These are phyloP conservation scores for Xerocomellus amylosporus DNA, from an alignment of 768 basidiomycete genomes.

Conservation along the genomic window DNA sequence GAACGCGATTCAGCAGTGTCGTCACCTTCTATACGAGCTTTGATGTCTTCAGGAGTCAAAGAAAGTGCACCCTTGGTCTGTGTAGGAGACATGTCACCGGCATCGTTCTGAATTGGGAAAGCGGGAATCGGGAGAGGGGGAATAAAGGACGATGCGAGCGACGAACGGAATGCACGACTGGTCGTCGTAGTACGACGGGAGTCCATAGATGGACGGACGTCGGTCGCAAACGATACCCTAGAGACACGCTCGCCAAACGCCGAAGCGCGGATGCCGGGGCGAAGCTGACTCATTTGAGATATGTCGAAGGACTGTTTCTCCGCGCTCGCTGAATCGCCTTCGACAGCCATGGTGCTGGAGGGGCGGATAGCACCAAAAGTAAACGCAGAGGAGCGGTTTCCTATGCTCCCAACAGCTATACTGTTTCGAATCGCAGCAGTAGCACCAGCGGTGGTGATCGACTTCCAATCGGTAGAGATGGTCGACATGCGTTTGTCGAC, in stretches of 20 bases:
- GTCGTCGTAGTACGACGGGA: conserved; percentile 40
- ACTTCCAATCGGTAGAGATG: conserved; percentile 75
- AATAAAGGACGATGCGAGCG: conserved; percentile 38
- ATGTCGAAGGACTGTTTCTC: conserved; percentile 42
- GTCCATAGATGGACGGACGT: conserved; percentile 47
- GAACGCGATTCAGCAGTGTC: conserved; percentile 32
- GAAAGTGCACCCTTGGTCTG: conserved; percentile 42
- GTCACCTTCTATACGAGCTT: conserved; percentile 45
- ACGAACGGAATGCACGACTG: conserved; percentile 46
- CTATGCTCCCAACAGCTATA: conserved; percentile 45
- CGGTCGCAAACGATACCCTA: conserved; percentile 69
- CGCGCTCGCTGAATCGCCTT: conserved; percentile 35
- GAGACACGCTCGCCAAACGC: conserved; percentile 49
- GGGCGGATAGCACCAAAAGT: conserved; percentile 57
- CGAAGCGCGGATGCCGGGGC: conserved; percentile 54
- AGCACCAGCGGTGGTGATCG: conserved; percentile 66
- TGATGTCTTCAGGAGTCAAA: conserved; percentile 61
- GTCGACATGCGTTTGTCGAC: conserved; percentile 84
- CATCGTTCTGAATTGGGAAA: conserved; percentile 23
- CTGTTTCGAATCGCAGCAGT: conserved; percentile 69
- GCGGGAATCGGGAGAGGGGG: conserved; percentile 39
- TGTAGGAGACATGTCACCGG: conserved; percentile 40
- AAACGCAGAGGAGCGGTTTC: conserved; percentile 47
- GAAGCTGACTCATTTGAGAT: conserved; percentile 42
- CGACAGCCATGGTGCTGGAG: conserved; percentile 42